Conservation (phyloP, 371 early-diverging fungal genomes). For the Mortierella sp. region DNA sequence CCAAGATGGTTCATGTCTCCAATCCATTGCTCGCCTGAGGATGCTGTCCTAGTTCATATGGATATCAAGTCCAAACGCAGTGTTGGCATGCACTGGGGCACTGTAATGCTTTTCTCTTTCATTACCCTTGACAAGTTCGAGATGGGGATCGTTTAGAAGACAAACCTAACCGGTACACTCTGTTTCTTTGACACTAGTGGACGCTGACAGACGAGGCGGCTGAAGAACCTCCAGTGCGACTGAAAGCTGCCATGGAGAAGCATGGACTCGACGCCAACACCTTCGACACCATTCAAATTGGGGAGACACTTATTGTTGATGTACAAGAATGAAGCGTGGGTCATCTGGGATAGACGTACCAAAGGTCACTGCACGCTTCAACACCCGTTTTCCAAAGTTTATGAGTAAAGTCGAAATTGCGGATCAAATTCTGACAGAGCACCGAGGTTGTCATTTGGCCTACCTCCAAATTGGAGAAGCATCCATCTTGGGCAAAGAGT, state of each 20-base stretch:
- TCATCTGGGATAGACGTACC: too few species aligned
- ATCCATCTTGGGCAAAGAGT: too few species aligned
- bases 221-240: slow-evolving; percentile 64
- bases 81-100: slow-evolving; percentile 78
- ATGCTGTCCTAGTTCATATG: slow-evolving; percentile 80
- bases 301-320: slow-evolving; percentile 61
- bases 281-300: slow-evolving; percentile 66
- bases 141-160: too few species aligned
- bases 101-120: slow-evolving; percentile 32
- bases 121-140: too few species aligned
- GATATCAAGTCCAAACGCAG: slow-evolving; percentile 73
- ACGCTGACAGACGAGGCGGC: slow-evolving; percentile 65
- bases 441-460: not conserved
- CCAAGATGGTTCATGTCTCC: slow-evolving; percentile 79
- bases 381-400: too few species aligned
- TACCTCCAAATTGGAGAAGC: too few species aligned
- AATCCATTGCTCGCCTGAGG: slow-evolving; percentile 81
- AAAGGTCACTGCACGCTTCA: too few species aligned
- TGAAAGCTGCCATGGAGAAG: slow-evolving; percentile 59
- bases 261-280: slow-evolving; percentile 62
- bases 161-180: too few species aligned
- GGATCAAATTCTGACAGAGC: too few species aligned
- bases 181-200: slow-evolving; percentile 57
- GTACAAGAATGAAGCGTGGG: not conserved
- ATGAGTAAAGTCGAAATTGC: too few species aligned